Percentiles rank a stretch among this genome's conserved stretches.
These are phyloP conservation scores for Diaporthe amygdali DNA, from an alignment of 2,329 filamentous ascomycete genomes.

Conservation along the genomic window DNA sequence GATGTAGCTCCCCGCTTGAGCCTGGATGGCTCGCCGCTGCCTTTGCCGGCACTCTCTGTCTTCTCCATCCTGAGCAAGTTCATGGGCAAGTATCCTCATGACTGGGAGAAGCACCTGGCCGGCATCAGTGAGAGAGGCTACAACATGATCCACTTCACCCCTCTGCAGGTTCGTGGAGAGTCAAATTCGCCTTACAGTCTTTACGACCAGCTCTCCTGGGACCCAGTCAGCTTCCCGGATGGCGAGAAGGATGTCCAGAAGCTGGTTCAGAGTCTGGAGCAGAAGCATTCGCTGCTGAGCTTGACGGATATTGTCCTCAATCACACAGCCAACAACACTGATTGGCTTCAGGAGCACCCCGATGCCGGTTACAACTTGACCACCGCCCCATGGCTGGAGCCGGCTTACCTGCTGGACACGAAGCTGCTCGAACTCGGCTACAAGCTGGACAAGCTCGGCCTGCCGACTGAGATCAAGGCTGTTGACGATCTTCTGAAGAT, in stretches of 20 bases:
- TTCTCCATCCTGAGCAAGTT: constrained; percentile 98
- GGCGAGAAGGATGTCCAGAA: constrained; percentile 82
- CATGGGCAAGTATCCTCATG: constrained; percentile 88
- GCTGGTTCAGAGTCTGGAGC: constrained; percentile 81
- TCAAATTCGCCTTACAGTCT: constrained; percentile 98
- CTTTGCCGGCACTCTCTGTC: constrained; percentile 85
- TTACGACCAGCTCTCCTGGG: constrained; percentile 89
- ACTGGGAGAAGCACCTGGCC: constrained; percentile 88
- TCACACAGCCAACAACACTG: constrained; percentile 94
- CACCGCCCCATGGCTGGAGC: constrained; percentile 80
- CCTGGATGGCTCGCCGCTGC: constrained; percentile 75
- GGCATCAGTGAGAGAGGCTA: constrained; percentile 92
- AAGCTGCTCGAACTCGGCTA: constrained; percentile 77
- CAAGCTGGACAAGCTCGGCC: constrained; percentile 70
- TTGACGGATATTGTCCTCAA: constrained; percentile 98
- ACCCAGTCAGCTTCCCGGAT: constrained; percentile 78
- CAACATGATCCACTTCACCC: constrained; percentile 99
- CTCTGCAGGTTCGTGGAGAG: constrained; percentile 82
- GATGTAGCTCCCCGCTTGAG: constrained; percentile 85
- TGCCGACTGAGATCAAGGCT: constrained; percentile 76
- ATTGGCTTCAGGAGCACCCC: constrained; percentile 92
- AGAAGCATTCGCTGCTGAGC: constrained; percentile 82
- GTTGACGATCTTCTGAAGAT: constrained; percentile 77
- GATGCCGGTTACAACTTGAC: constrained; percentile 94
- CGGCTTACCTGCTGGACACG: constrained; percentile 66